Conservation (phyloP, 495 filamentous ascomycete genomes). For the Penicillium psychrofluorescens region DNA sequence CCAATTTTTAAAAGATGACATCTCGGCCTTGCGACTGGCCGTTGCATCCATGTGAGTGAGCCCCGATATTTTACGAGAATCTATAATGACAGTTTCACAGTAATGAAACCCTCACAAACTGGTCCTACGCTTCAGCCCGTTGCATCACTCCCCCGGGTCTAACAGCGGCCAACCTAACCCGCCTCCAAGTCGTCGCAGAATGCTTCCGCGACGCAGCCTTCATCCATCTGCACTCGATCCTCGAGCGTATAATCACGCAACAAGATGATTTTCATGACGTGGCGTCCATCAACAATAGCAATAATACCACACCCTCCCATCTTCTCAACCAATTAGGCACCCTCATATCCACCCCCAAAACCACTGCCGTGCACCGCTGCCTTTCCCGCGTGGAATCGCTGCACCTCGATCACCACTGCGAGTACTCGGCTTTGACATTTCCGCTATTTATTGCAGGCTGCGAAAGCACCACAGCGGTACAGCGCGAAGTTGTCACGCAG, state of each 20-base stretch:
- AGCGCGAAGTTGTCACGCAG: constrained; percentile 20
- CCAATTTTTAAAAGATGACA: constrained; percentile 17
- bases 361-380: constrained; percentile 20
- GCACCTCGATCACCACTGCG: constrained; percentile 30
- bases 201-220: constrained; percentile 38
- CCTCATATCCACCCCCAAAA: constrained; percentile 24
- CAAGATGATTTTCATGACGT: neutral
- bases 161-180: constrained; percentile 19
- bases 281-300: no score
- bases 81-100: constrained; percentile 8
- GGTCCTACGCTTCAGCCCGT: constrained; percentile 23
- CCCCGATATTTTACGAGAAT: neutral
- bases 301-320: neutral
- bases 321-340: neutral
- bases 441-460: constrained; percentile 36
- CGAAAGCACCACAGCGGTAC: constrained; percentile 18
- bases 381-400: constrained; percentile 20
- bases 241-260: constrained; percentile 21
- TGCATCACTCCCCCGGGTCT: constrained; percentile 30
- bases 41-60: constrained; percentile 27
- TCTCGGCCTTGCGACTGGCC: constrained; percentile 17
- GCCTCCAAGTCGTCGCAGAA: constrained; percentile 37
- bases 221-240: constrained; percentile 34
- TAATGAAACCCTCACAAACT: constrained; percentile 29
- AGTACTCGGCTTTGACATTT: constrained; percentile 39